These are phyloP conservation scores for Citrus trifoliata DNA, from an alignment of 345 rosid genomes.

Conservation along the genomic window DNA sequence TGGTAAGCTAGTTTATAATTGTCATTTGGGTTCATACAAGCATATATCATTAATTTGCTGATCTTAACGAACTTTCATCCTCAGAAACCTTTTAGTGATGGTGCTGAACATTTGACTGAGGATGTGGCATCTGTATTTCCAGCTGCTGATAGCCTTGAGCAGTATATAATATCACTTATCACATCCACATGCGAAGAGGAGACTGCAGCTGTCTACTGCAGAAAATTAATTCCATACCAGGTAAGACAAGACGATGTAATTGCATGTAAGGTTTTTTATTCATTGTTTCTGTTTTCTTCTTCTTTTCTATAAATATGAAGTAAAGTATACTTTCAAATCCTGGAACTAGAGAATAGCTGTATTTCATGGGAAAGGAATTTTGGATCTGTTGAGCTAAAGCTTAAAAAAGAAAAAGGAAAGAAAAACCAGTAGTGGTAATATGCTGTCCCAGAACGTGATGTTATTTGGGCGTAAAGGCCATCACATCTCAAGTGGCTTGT, in stretches of 20 bases:
- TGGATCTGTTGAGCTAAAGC: not conserved
- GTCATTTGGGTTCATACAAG: constrained; percentile 1
- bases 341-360: not conserved
- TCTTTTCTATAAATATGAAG: not conserved
- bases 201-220: constrained; percentile 52
- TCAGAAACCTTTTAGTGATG: constrained; percentile 95
- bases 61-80: constrained; percentile 27
- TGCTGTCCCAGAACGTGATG: not conserved
- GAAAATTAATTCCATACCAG: constrained; percentile 77
- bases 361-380: not conserved
- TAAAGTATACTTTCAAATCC: constrained; percentile 3
- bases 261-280: not conserved
- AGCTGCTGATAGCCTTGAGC: constrained; percentile 89
- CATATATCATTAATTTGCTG: constrained; percentile 1
- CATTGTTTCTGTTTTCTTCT: not conserved
- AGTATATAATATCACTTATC: constrained; percentile 61
- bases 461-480: not conserved
- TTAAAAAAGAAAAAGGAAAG: not conserved
- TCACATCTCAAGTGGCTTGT: not conserved
- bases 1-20: constrained; percentile 54
- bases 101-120: constrained; percentile 86
- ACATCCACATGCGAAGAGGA: constrained; percentile 59
- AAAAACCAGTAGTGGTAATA: not conserved
- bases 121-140: constrained; percentile 92
- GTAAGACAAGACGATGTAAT: constrained; percentile 33